Evolutionary conservation across 2,329 filamentous ascomycete species (phyloP).

Genomic region (Penicillium crustosum): DNA sequence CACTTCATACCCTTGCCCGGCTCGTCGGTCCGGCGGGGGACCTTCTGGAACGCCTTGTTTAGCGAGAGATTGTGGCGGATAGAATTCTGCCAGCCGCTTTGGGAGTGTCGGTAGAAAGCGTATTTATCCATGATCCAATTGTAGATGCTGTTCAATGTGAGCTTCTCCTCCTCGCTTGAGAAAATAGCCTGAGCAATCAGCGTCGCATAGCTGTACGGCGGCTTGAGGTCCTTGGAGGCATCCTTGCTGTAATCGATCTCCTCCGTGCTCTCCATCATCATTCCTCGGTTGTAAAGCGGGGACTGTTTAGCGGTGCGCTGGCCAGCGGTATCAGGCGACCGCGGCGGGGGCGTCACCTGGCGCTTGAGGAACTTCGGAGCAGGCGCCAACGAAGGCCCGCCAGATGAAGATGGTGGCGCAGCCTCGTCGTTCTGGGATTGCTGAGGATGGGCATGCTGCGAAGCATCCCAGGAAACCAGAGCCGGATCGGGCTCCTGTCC

Average conservation of each 20-base stretch:
- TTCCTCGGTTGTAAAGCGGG: conserved; percentile 50
- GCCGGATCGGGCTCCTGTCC: conserved; percentile 38
- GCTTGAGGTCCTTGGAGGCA: conserved; percentile 85
- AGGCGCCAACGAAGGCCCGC: conserved; percentile 42
- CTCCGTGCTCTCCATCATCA: conserved; percentile 56
- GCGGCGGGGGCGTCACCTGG: conserved; percentile 43
- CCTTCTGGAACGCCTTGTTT: conserved; percentile 92
- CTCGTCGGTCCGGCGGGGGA: conserved; percentile 87
- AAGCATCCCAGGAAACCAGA: conserved; percentile 37
- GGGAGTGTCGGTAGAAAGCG: conserved; percentile 83
- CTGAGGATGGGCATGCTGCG: conserved; percentile 40
- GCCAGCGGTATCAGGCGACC: conserved; percentile 42
- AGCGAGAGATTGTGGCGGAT: conserved; percentile 95
- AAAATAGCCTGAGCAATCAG: conserved; percentile 97
- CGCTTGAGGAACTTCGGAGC: conserved; percentile 47
- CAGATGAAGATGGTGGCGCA: conserved; percentile 25
- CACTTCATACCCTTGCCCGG: conserved; percentile 99
- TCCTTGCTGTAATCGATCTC: conserved; percentile 67
- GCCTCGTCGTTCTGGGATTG: conserved; percentile 24
- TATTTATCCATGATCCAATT: conserved; percentile 88
- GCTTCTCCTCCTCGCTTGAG: conserved; percentile 78
- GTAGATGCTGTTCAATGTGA: conserved; percentile 91
- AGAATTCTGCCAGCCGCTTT: conserved; percentile 96
- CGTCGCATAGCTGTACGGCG: conserved; percentile 92
- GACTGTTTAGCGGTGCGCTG: conserved; percentile 46